Base-by-base conservation (phyloP, 2,329 filamentous ascomycete species). In the Leptographium procerum region DNA sequence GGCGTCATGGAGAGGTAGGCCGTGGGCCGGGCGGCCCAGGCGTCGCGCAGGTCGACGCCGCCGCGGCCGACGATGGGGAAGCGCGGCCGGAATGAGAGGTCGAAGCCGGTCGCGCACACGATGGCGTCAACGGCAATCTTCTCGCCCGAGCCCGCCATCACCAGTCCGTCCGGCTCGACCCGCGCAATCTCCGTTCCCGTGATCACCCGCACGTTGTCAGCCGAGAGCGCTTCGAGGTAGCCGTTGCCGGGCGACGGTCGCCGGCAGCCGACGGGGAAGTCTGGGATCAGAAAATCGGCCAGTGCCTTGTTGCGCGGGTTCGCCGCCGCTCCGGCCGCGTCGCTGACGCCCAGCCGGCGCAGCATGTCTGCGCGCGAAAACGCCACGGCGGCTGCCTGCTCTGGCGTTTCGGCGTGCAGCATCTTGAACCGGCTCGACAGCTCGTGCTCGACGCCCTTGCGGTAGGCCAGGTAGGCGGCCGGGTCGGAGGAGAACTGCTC, bases 181-280 rank as follows among this genome's bases (percentile, higher is more conserved):
- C 67, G 65, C 16, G 64, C 60, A 63, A 80, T 76, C 5, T 65
- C 66, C 19, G 71, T 69, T n/a, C 71, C 70, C 34, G 68, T 69
- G 29, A 76, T 68, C 4, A 71, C 70, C 9, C 68, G 64, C 5
- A 79, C 74, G 52, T 81, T 79, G 13, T 70, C 67, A 56, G 73
- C 62, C 3, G 68, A 68, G 45, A 79, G 66, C 11, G 71, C 69
- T 58, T 75, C 73, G 43, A 75, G 66, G 64, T 74, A 75, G 7
- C 73, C 72, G 52, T 71, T 69, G 1, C 73, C 74, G 0, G 74
- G 75, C 0, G 73, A 72, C 43, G 75, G 69, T 0, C 72, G 71
- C 56, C 68, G 69, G 65, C 68, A 75, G 14, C 77, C 77, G 6
- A 73, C 73, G 1, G 71, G 69, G 19, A 61, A 62, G 3, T 50